Conservation (phyloP, 2,329 filamentous ascomycete species). For the Dactylellina parvicollis region DNA sequence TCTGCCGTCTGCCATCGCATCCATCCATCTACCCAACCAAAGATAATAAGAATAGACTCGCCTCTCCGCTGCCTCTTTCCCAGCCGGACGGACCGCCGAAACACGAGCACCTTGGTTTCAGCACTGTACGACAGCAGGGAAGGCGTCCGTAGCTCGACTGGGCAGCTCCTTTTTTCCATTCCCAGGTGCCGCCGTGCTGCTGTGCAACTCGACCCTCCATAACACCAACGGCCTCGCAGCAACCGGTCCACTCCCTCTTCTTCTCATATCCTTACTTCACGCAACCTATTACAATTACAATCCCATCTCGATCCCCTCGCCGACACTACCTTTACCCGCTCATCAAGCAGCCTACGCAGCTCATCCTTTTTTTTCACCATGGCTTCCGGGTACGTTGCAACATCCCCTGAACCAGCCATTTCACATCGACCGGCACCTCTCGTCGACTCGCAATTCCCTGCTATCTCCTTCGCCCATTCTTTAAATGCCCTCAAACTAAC, state of each 20-base stretch:
- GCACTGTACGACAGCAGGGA: conserved; percentile 12
- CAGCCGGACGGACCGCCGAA: conserved; percentile 12
- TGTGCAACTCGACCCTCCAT: conserved; percentile 31
- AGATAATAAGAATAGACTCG: conserved; percentile 2
- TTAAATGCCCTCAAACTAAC: too few species aligned
- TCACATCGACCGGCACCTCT: too few species aligned
- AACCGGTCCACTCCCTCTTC: neutral
- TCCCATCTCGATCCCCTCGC: neutral
- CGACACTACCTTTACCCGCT: neutral
- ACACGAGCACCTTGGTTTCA: conserved; percentile 28
- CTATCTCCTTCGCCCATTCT: neutral
- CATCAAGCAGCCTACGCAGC: conserved; percentile 20
- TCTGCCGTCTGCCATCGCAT: neutral
- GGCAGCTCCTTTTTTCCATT: conserved; percentile 34
- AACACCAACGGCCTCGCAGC: conserved; percentile 9
- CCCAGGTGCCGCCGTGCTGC: conserved; percentile 14
- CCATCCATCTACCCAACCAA: conserved; percentile 9
- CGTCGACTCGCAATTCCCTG: neutral
- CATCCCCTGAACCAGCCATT: conserved; percentile 33
- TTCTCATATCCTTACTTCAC: neutral
- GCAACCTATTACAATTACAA: neutral
- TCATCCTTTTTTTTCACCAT: conserved; percentile 43
- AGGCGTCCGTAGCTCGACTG: conserved; percentile 8
- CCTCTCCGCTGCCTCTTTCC: conserved; percentile 30
- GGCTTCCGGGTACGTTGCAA: conserved; percentile 40